Evolutionary conservation across 1,284 basidiomycete genomes (phyloP).

Genomic region (Cutaneotrichosporon mucoides): DNA sequence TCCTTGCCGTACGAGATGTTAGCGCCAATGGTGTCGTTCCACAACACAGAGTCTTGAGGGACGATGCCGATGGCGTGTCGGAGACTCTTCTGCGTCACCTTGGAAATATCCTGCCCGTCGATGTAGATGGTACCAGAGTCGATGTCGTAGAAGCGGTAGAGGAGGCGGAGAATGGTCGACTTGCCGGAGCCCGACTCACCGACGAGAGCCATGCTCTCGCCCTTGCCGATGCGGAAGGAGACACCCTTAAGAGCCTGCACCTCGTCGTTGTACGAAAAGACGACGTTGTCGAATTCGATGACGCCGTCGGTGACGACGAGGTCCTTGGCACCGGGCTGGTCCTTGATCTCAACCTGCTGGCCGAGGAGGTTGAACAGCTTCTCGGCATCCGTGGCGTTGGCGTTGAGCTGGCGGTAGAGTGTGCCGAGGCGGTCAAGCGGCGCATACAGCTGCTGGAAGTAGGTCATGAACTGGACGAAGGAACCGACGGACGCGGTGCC

Average conservation of each 20-base stretch:
- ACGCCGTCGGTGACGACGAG: conserved; percentile 73
- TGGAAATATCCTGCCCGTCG: conserved; percentile 74
- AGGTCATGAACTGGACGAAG: conserved; percentile 94
- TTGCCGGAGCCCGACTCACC: conserved; percentile 96
- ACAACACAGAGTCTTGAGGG: conserved; percentile 94
- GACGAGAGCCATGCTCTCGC: conserved; percentile 92
- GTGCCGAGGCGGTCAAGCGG: conserved; percentile 94
- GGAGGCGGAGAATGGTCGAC: conserved; percentile 86
- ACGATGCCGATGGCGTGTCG: conserved; percentile 84
- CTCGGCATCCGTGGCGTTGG: conserved; percentile 94
- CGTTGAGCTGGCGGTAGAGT: conserved; percentile 89
- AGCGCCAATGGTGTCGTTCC: conserved; percentile 91
- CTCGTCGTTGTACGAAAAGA: conserved; percentile 79
- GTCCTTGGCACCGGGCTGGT: conserved; percentile 67
- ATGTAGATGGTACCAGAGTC: conserved; percentile 69
- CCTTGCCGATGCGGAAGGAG: conserved; percentile 87
- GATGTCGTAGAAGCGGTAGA: conserved; percentile 93
- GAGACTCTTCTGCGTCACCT: conserved; percentile 69
- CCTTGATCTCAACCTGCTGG: conserved; percentile 70
- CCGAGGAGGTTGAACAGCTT: conserved; percentile 87
- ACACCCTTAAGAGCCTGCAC: conserved; percentile 83
- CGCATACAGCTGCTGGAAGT: conserved; percentile 90
- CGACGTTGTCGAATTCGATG: conserved; percentile 89
- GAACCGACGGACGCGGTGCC: conserved; percentile 91
- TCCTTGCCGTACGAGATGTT: conserved; percentile 90